These are phyloP conservation scores for Fusarium vanettenii DNA, from an alignment of 2,329 filamentous ascomycete species.

Conservation along the genomic window DNA sequence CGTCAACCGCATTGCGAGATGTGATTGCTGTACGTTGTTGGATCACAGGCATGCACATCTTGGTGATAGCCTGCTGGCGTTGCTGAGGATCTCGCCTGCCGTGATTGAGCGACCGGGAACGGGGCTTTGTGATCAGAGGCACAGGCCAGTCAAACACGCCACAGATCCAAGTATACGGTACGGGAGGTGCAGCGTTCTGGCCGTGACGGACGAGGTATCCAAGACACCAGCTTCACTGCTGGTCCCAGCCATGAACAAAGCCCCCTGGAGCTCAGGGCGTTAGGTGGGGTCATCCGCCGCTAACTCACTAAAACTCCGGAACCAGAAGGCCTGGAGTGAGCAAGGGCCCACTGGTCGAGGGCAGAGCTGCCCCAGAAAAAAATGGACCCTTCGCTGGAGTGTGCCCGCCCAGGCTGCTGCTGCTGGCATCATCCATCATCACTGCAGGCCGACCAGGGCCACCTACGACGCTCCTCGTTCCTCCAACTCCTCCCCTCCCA, in stretches of 20 bases:
- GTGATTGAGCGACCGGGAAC: conserved; percentile 2
- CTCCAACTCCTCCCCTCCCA: conserved; percentile 23
- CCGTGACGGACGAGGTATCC: background rate
- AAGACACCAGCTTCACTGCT: background rate
- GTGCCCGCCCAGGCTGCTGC: conserved; percentile 40
- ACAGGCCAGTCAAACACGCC: conserved; percentile 22
- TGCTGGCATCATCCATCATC: conserved; percentile 45
- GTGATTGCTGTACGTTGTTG: background rate
- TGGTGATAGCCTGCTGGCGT: conserved; percentile 10
- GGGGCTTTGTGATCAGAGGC: conserved; percentile 1
- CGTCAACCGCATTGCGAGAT: background rate
- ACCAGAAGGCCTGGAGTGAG: background rate
- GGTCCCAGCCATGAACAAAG: conserved; percentile 3
- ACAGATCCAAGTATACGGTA: conserved; percentile 20
- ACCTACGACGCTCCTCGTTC: conserved; percentile 32
- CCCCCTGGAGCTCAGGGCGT: background rate
- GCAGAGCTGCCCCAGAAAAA: conserved; percentile 26
- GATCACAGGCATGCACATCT: conserved; percentile 10
- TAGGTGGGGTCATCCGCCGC: conserved; percentile 7
- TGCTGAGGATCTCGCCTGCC: background rate
- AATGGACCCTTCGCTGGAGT: conserved; percentile 21
- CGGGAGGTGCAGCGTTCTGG: background rate
- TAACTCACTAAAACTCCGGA: background rate
- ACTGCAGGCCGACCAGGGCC: conserved; percentile 7
- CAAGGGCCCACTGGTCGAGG: background rate